Percentiles rank a stretch among this genome's conserved stretches.
These are phyloP conservation scores for Oryza glumipatula DNA, from an alignment of 176 grass and related monocot species.

Conservation along the genomic window DNA sequence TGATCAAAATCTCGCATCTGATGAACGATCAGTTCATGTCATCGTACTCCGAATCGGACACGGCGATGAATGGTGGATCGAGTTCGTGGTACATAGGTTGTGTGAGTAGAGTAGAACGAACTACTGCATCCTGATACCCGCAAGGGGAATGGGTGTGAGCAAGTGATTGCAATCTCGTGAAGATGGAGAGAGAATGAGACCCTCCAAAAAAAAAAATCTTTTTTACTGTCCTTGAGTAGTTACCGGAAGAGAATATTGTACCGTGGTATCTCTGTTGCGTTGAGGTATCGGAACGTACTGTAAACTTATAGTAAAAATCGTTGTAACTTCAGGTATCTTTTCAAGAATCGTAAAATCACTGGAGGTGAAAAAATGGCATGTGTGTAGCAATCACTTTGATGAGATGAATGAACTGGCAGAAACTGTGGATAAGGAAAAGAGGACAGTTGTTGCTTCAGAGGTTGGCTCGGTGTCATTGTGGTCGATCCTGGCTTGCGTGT, in stretches of 20 bases:
- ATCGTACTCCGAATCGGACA: background rate
- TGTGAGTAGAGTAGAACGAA: background rate
- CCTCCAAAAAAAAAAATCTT: no score
- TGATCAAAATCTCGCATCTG: no score
- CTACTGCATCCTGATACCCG: background rate
- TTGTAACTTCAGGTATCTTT: no score
- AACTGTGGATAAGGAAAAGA: no score
- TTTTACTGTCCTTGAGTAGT: no score
- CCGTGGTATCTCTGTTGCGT: no score
- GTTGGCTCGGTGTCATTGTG: no score
- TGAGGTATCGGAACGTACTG: no score
- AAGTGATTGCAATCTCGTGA: background rate
- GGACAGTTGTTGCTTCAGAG: no score
- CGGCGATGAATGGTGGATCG: background rate
- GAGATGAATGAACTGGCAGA: background rate
- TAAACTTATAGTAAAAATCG: no score
- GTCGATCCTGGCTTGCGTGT: background rate
- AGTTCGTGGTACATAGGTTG: background rate
- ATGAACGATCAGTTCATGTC: background rate
- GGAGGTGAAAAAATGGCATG: background rate
- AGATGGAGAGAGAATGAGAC: background rate
- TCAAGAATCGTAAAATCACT: background rate
- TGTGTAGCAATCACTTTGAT: background rate
- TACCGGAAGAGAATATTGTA: no score
- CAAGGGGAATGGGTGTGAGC: background rate